Evolutionary conservation across 192 early-diverging fungal genomes (phyloP), one percentile per base, ranked within the genome.

Genomic region (Coemansia aciculifera): DNA sequence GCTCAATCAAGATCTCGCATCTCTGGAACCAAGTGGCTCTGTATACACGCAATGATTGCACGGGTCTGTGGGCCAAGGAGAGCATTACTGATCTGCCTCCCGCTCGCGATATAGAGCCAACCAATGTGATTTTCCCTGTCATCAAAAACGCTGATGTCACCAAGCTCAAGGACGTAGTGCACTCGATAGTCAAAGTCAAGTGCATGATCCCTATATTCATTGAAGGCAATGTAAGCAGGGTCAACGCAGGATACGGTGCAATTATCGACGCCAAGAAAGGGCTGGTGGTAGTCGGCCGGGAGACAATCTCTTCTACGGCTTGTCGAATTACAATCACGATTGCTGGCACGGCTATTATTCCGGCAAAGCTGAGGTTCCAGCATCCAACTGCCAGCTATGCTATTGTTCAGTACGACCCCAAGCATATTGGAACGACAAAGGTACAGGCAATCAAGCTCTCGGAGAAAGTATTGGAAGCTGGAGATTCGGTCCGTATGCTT

Each of bases 371-470:
- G 44, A 67, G 90, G 6, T 94, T 92, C 66, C 56, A 93, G 43
- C 96, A 98, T 62, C 96, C 95, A 1, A 89, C 89, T 1, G 91
- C 95, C 69, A 97, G 95, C 84, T 92, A 92, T 84, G 89, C 90
- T 2, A 85, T 98, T 37, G 36, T 98, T 11, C 87, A 87, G 36
- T 98, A 94, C 69, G 90, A 98, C 56, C 85, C 92, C 24, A 67
- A 61, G 12, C 78, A 90, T 7, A 71, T 96, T 59, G 94, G 91
- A 19, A 72, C 87, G 8, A 94, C 92, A 8, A 90, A 94, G 15
- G 87, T 96, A 11, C 67, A 76, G 34, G 71, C 87, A 4, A 84
- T 88, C 3, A 76, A 79, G 24, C 78, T 95, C 38, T 93, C 88
- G 37, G 56, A 72, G 31, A 79, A 73, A 34, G 71, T 78, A 6